phyloP scores from a whole-genome alignment of 257 asterid genomes.

The Solanum peruvianum region DNA sequence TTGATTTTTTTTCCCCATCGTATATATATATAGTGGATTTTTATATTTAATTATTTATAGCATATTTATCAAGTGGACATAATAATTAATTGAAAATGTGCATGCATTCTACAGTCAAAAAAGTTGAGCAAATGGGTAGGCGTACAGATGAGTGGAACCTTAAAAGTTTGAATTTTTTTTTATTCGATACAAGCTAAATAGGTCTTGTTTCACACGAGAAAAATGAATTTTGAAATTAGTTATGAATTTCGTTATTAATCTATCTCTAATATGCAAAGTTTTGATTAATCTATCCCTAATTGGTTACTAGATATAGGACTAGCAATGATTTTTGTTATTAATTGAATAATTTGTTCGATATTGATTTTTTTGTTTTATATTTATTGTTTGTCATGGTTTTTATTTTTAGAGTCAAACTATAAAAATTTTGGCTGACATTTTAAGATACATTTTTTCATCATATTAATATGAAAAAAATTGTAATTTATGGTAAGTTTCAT shows the following conservation, averaged over 20 bases:
- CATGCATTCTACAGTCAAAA: neutral
- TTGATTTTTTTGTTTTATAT: neutral
- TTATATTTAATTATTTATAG: no score
- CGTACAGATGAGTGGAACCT: neutral
- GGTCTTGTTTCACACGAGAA: neutral
- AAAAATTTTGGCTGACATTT: no score
- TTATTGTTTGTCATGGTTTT: no score
- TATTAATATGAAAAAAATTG: no score
- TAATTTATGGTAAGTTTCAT: no score
- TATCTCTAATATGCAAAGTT: neutral
- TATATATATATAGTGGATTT: no score
- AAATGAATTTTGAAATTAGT: neutral
- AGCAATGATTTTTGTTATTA: neutral
- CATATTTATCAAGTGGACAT: neutral
- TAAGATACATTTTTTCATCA: no score
- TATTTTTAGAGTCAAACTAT: no score
- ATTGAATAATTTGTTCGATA: neutral
- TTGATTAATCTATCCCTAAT: neutral
- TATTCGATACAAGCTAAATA: neutral
- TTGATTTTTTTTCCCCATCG: no score
- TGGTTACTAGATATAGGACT: neutral
- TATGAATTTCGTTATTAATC: neutral
- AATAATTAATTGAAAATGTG: neutral
- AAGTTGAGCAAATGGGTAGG: neutral
- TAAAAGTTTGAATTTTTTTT: neutral